Percentiles rank a stretch among this genome's conserved stretches.
Conservation (phyloP, 805 yeast genomes). For the Kodamaea jinghongensis region DNA sequence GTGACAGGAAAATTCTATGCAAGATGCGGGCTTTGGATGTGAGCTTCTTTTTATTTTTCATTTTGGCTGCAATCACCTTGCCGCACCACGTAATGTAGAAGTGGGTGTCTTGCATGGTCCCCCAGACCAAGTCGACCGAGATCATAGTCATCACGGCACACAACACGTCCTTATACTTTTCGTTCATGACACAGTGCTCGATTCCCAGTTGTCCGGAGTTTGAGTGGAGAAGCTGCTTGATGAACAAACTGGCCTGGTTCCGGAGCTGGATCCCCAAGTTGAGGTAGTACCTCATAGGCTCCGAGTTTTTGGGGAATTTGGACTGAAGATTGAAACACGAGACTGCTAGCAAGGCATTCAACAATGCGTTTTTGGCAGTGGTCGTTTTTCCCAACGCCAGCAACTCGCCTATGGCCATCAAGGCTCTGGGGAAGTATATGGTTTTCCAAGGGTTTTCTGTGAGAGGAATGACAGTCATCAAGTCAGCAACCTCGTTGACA, state of each 20-base stretch:
- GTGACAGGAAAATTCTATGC: slow-evolving; percentile 74
- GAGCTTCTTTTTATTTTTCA: slow-evolving; percentile 58
- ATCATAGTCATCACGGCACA: slow-evolving; percentile 85
- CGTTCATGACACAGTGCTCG: slow-evolving; percentile 46
- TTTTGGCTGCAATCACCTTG: slow-evolving; percentile 65
- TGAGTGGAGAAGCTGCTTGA: slow-evolving; percentile 51
- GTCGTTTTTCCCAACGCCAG: slow-evolving; percentile 72
- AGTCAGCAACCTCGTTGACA: slow-evolving; percentile 71
- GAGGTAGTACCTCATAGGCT: slow-evolving; percentile 63
- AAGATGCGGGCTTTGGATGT: slow-evolving; percentile 74
- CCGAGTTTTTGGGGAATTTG: slow-evolving; percentile 64
- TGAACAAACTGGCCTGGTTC: slow-evolving; percentile 68
- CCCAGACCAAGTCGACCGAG: slow-evolving; percentile 86
- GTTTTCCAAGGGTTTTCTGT: slow-evolving; percentile 86
- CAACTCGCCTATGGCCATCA: slow-evolving; percentile 78
- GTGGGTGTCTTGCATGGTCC: slow-evolving; percentile 82
- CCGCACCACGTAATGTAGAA: slow-evolving; percentile 76
- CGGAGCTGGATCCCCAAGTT: slow-evolving; percentile 72
- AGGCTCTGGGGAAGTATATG: slow-evolving; percentile 80
- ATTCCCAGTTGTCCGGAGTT: slow-evolving; percentile 33
- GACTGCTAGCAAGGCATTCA: slow-evolving; percentile 78
- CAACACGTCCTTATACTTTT: slow-evolving; percentile 79
- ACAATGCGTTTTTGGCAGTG: slow-evolving; percentile 69
- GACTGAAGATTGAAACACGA: slow-evolving; percentile 78
- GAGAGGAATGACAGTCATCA: slow-evolving; percentile 68